Evolutionary conservation across 352 stramenopile species (phyloP).

Genomic region (Globisporangium solare): DNA sequence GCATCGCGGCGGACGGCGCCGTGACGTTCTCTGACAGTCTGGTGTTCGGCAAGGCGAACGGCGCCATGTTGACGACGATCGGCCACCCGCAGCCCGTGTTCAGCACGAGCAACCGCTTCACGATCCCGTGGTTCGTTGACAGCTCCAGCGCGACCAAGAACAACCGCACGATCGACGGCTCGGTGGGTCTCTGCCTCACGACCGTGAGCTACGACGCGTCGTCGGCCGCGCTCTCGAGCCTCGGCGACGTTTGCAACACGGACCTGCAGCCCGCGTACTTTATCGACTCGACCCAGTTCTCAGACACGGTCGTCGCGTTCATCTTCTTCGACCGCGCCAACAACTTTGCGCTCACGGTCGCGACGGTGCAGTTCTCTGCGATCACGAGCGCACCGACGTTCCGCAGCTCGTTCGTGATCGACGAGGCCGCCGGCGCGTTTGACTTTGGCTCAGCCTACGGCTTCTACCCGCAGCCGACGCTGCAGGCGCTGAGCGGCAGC

Average conservation of each 20-base stretch:
- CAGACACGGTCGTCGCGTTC: constrained; percentile 53
- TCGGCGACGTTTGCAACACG: constrained; percentile 43
- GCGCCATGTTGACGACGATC: constrained; percentile 36
- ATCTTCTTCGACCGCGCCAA: constrained; percentile 68
- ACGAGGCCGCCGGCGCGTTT: constrained; percentile 48
- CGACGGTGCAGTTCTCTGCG: constrained; percentile 58
- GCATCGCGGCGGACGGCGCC: constrained; percentile 34
- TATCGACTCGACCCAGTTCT: constrained; percentile 60
- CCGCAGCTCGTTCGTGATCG: constrained; percentile 63
- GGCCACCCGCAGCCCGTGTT: constrained; percentile 59
- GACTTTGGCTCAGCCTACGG: constrained; percentile 63
- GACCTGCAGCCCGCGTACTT: constrained; percentile 64
- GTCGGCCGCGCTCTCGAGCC: constrained; percentile 21
- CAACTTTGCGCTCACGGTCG: constrained; percentile 73
- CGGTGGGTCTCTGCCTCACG: constrained; percentile 55
- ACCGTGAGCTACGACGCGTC: constrained; percentile 26
- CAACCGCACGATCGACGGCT: constrained; percentile 34
- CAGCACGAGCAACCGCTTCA: constrained; percentile 55
- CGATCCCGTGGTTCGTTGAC: constrained; percentile 67
- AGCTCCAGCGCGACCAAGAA: constrained; percentile 35
- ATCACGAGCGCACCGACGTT: constrained; percentile 54
- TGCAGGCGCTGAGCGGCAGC: constrained; percentile 48
- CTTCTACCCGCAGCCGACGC: constrained; percentile 66
- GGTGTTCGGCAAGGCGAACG: constrained; percentile 52
- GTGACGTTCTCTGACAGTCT: constrained; percentile 55